phyloP scores from a whole-genome alignment of 2,329 filamentous ascomycete species.

The Stachybotrys chlorohalonatus region DNA sequence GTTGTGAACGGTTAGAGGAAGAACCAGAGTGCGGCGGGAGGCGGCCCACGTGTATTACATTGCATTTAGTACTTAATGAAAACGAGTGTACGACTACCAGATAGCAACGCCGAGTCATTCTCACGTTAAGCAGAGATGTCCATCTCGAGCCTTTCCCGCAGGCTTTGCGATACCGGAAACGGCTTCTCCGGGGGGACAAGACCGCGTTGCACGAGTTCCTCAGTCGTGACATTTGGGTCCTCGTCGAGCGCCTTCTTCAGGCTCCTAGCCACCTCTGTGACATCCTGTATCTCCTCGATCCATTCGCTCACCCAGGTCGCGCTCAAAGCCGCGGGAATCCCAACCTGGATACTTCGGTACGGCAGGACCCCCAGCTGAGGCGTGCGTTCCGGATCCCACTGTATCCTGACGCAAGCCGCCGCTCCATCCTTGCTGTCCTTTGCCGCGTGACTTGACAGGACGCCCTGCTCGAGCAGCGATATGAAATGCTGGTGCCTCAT shows the following conservation, averaged over 20 bases:
- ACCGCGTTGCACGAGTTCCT: constrained; percentile 25
- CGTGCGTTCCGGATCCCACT: constrained; percentile 55
- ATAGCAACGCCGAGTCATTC: no score
- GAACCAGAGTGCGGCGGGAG: background rate
- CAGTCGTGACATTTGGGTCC: constrained; percentile 19
- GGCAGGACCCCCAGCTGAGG: constrained; percentile 32
- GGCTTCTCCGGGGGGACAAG: constrained; percentile 35
- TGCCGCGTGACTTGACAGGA: constrained; percentile 18
- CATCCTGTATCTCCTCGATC: constrained; percentile 48
- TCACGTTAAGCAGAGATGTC: background rate
- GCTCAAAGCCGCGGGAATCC: constrained; percentile 39
- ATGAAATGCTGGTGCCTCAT: constrained; percentile 43
- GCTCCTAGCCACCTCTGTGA: constrained; percentile 41
- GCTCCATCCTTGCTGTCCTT: background rate
- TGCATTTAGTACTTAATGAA: no score
- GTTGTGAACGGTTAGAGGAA: constrained; percentile 34
- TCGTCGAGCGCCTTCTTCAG: constrained; percentile 37
- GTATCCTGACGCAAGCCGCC: constrained; percentile 35
- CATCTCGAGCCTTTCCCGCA: constrained; percentile 24
- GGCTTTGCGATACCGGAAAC: constrained; percentile 29
- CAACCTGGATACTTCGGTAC: constrained; percentile 53
- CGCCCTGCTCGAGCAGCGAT: constrained; percentile 29
- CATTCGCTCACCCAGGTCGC: constrained; percentile 38
- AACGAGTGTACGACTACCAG: no score
- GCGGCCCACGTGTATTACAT: no score